Evolutionary conservation across 305 asterid species (phyloP), one percentile per base, ranked within the genome.

Genomic region (Withania somnifera): DNA sequence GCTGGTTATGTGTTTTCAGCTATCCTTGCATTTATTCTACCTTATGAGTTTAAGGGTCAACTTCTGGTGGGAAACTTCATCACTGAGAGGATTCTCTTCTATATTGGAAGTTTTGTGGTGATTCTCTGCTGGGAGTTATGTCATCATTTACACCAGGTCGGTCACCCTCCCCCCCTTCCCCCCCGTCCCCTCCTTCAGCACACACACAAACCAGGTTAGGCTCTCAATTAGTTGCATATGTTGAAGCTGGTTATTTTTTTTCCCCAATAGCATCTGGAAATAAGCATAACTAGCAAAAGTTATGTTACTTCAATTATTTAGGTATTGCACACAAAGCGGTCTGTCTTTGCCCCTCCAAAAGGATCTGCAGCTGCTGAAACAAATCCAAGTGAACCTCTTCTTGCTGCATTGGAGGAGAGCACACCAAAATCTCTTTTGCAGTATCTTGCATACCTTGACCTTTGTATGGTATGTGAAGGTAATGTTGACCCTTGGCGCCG

Each of bases 341-440:
- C 86, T 45, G 86, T 87, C 81, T 96, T 96, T 91, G 97, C 98
- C 36, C 98, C 97, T 32, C 96, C 95, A 50, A 96, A 94, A 89
- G 99, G 98, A 86, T 94, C 98, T 84, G 98, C 98, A 56, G 99
- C 99, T 34, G 97, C 99, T 68, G 97, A 94, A 89, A 91, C 97
- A 64, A 96, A 92, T 84, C 99, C 99, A 82, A 96, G 95, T 32
- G 97, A 91, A 84, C 88, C 88, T 1, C 97, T 96, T 81, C 91
- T 96, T 30, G 91, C 85, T 28, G 88, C 97, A 5, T 85, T 96
- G 68, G 98, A 96, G 87, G 96, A 90, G 84, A 94, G 96, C 89
- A 86, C 90, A 7, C 98, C 94, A 34, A 91, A 88, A 56, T 94
- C 98, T 52, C 94, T 96, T 81, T 83, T 93, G 92, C 98, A 94